These are phyloP conservation scores for Carpinus viminea DNA, from an alignment of 306 rosid species.

Conservation along the genomic window DNA sequence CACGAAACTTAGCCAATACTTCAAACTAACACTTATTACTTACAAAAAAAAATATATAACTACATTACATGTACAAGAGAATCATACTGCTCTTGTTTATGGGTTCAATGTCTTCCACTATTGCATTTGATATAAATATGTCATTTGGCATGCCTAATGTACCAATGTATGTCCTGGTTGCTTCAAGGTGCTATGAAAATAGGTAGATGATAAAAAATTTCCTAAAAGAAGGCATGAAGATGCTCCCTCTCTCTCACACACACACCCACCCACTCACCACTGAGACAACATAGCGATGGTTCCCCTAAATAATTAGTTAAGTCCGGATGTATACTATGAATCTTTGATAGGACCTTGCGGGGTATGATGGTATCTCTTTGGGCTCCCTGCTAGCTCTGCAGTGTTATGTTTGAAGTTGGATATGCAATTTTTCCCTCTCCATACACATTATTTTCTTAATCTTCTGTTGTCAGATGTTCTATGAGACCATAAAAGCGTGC, in stretches of 20 bases:
- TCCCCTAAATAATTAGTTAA: no score
- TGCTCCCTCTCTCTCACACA: not conserved
- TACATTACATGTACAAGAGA: not conserved
- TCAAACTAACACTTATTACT: no score
- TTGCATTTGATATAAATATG: not conserved
- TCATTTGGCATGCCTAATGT: not conserved
- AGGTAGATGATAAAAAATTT: not conserved
- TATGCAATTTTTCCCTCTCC: not conserved
- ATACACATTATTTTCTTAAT: conserved; percentile 3
- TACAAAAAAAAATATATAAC: not conserved
- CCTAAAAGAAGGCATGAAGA: not conserved
- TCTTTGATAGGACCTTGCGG: not conserved
- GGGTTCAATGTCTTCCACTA: no score
- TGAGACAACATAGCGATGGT: no score
- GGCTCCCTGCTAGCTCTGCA: not conserved
- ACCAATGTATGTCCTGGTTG: not conserved
- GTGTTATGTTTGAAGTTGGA: not conserved
- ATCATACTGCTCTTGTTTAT: not conserved
- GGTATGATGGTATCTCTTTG: not conserved
- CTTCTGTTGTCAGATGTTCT: conserved; percentile 57
- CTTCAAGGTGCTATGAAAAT: not conserved
- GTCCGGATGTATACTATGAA: not conserved
- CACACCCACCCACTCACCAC: no score
- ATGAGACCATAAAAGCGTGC: conserved; percentile 51
- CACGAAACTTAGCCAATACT: no score